These are phyloP conservation scores for Rosa multiflora DNA, from an alignment of 306 rosid genomes.

Conservation along the genomic window DNA sequence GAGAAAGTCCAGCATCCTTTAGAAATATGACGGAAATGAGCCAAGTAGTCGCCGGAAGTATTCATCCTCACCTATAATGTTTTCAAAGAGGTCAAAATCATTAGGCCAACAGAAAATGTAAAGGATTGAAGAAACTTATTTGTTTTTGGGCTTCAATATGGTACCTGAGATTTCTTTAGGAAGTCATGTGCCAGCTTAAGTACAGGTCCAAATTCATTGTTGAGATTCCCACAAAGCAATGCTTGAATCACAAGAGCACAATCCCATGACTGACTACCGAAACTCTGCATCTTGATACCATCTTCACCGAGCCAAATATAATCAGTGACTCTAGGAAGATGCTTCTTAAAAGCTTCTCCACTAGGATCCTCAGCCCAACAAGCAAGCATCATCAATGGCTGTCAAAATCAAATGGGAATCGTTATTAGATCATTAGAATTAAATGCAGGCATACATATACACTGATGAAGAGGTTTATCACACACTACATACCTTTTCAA, in stretches of 20 bases:
- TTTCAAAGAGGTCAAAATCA: neutral
- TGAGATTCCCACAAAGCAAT: conserved; percentile 27
- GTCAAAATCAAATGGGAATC: neutral
- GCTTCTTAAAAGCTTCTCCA: conserved; percentile 46
- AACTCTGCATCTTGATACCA: conserved; percentile 42
- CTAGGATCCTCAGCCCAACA: conserved; percentile 46
- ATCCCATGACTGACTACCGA: conserved; percentile 48
- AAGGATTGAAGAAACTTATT: too few relatives aligned
- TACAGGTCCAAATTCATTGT: conserved; percentile 9
- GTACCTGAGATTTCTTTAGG: conserved; percentile 32
- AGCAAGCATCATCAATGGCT: conserved; percentile 40
- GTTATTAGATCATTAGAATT: neutral
- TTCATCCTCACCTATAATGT: conserved; percentile 48
- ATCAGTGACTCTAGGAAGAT: conserved; percentile 39
- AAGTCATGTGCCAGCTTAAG: conserved; percentile 31
- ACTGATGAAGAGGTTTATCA: neutral
- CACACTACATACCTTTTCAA: conserved; percentile 38
- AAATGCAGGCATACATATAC: neutral
- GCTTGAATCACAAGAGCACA: conserved; percentile 37
- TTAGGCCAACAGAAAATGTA: neutral
- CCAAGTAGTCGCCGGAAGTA: conserved; percentile 46
- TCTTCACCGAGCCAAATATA: conserved; percentile 45
- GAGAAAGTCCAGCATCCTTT: conserved; percentile 89
- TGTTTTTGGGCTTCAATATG: neutral
- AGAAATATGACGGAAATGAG: conserved; percentile 58